Evolutionary conservation across 2,329 filamentous ascomycete genomes (phyloP).

Genomic region (Coniochaeta sp.): DNA sequence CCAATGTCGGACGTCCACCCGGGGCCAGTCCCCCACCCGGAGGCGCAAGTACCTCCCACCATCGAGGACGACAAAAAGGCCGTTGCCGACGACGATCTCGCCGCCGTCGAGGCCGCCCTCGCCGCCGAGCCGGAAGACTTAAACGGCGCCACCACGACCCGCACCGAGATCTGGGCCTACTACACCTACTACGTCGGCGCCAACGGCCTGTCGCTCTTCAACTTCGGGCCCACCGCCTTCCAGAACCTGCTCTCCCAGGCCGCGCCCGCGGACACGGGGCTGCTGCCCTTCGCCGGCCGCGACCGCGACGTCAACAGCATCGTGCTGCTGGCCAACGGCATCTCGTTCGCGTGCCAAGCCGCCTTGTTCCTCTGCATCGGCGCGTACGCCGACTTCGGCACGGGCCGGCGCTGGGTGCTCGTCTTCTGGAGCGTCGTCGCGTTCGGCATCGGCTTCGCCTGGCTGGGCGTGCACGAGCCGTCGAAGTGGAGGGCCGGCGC

Average conservation of each 20-base stretch:
- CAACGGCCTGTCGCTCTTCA: conserved; percentile 56
- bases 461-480: conserved; percentile 56
- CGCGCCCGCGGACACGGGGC: conserved; percentile 43
- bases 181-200: conserved; percentile 56
- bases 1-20: not conserved
- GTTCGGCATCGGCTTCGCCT: conserved; percentile 58
- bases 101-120: not conserved
- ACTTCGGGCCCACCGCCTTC: conserved; percentile 57
- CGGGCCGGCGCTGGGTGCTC: conserved; percentile 55
- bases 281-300: conserved; percentile 47
- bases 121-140: not conserved
- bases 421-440: conserved; percentile 53
- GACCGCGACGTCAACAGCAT: conserved; percentile 57
- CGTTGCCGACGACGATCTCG: not conserved
- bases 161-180: conserved; percentile 7
- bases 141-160: no score
- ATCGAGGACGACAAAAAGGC: not conserved
- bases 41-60: not conserved
- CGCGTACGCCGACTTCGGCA: conserved; percentile 56
- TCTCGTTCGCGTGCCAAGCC: conserved; percentile 61
- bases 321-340: conserved; percentile 58
- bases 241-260: conserved; percentile 58
- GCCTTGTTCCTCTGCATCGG: conserved; percentile 46
- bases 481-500: conserved; percentile 53
- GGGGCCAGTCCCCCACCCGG: not conserved